A percentile compares a stretch with the other conserved stretches of the same genome.
Conservation (phyloP, 306 rosid species). For the Malus fusca region DNA sequence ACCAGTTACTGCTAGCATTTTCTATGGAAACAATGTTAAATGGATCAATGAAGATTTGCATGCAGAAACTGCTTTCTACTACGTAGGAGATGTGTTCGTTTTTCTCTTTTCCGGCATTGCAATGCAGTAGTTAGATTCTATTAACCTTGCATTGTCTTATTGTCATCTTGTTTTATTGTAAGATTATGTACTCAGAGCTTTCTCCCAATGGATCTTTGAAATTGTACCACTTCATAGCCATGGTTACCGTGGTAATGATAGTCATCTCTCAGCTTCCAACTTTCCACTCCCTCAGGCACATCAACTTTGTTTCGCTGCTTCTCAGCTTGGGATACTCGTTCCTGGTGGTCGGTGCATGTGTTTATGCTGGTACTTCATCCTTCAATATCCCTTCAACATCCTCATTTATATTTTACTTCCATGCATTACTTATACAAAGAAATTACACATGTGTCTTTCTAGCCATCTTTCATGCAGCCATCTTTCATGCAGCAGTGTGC, state of each 20-base stretch:
- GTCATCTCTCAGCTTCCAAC: constrained; percentile 77
- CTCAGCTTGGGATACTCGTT: constrained; percentile 72
- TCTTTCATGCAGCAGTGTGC: neutral
- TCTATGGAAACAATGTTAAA: neutral
- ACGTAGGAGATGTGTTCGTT: no score
- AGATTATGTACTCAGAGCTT: constrained; percentile 71
- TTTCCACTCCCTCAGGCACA: constrained; percentile 81
- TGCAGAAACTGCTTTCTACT: no score
- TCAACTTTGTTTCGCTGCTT: constrained; percentile 66
- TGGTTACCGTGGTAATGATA: constrained; percentile 81
- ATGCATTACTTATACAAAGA: neutral
- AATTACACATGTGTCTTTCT: neutral
- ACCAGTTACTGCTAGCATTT: neutral
- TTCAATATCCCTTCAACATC: neutral
- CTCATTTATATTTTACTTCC: neutral
- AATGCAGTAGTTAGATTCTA: neutral
- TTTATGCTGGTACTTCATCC: constrained; percentile 49
- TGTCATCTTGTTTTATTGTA: neutral
- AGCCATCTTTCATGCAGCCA: neutral
- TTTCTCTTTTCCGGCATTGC: no score
- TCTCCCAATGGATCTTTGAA: constrained; percentile 67
- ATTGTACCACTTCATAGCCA: constrained; percentile 81
- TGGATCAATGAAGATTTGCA: neutral
- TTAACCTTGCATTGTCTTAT: neutral
- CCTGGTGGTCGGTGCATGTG: constrained; percentile 66